phyloP scores from a whole-genome alignment of 2,329 filamentous ascomycete genomes.

The Lachnellula hyalina region DNA sequence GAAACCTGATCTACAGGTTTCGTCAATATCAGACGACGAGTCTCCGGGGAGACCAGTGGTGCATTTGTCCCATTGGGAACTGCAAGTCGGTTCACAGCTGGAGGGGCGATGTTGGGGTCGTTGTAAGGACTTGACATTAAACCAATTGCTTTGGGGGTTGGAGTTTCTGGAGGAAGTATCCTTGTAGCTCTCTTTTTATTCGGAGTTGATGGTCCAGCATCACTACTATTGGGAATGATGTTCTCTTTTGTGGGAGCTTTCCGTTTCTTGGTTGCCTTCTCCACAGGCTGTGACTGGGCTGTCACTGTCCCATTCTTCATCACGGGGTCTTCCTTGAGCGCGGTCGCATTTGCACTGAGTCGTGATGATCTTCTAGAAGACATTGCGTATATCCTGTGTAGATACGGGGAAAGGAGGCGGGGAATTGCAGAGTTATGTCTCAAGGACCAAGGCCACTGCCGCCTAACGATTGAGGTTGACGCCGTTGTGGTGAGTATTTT shows the following conservation, averaged over 20 bases:
- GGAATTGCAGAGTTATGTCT: constrained; percentile 7
- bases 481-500: background rate
- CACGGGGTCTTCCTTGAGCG: constrained; percentile 7
- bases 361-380: constrained; percentile 27
- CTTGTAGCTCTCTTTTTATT: constrained; percentile 22
- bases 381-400: constrained; percentile 16
- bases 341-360: constrained; percentile 17
- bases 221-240: constrained; percentile 5
- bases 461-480: constrained; percentile 12
- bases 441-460: constrained; percentile 9
- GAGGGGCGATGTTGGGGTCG: constrained; percentile 30
- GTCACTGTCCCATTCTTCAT: background rate
- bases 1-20: constrained; percentile 45
- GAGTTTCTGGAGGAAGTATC: constrained; percentile 35
- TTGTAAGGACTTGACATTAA: constrained; percentile 41
- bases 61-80: constrained; percentile 64
- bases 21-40: constrained; percentile 56
- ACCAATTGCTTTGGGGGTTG: constrained; percentile 44
- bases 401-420: background rate
- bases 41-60: constrained; percentile 64
- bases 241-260: constrained; percentile 20
- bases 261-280: constrained; percentile 21
- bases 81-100: constrained; percentile 46
- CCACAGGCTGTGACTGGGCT: constrained; percentile 10
- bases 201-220: constrained; percentile 23